Evolutionary conservation across 331 rosid genomes (phyloP).

Genomic region (Malus hybrid): DNA sequence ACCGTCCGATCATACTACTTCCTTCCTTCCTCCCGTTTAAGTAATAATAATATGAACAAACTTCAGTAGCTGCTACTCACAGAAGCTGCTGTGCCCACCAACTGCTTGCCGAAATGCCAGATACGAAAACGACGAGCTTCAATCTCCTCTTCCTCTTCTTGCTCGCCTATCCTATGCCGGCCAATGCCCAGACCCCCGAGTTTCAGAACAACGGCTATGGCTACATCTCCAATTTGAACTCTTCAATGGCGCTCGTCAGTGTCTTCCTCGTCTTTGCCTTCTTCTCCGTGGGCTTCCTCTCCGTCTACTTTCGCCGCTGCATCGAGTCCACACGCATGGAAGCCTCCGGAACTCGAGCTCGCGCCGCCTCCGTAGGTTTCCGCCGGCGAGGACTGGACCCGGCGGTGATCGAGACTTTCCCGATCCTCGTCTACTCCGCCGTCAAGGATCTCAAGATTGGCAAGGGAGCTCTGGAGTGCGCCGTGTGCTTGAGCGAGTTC

Average conservation of each 20-base stretch:
- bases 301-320: slow-evolving; percentile 43
- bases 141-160: not conserved
- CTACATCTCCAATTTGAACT: slow-evolving; percentile 3
- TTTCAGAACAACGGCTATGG: slow-evolving; percentile 11
- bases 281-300: slow-evolving; percentile 37
- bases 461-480: slow-evolving; percentile 51
- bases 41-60: not conserved
- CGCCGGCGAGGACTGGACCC: slow-evolving; percentile 34
- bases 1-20: not conserved
- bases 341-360: not conserved
- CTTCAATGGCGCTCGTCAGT: slow-evolving; percentile 21
- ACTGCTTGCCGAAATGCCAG: not conserved
- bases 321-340: slow-evolving; percentile 8
- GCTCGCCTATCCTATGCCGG: not conserved
- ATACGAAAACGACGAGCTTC: not conserved
- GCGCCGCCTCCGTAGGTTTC: not conserved
- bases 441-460: slow-evolving; percentile 46
- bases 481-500: slow-evolving; percentile 64
- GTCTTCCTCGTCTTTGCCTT: slow-evolving; percentile 34
- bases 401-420: slow-evolving; percentile 37
- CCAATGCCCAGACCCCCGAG: slow-evolving; percentile 24
- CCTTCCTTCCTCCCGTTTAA: not conserved
- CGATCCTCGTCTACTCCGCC: slow-evolving; percentile 46
- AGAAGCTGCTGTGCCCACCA: not conserved
- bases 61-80: not conserved